These are phyloP conservation scores for Solanum verrucosum DNA, from an alignment of 257 asterid genomes.

Conservation along the genomic window DNA sequence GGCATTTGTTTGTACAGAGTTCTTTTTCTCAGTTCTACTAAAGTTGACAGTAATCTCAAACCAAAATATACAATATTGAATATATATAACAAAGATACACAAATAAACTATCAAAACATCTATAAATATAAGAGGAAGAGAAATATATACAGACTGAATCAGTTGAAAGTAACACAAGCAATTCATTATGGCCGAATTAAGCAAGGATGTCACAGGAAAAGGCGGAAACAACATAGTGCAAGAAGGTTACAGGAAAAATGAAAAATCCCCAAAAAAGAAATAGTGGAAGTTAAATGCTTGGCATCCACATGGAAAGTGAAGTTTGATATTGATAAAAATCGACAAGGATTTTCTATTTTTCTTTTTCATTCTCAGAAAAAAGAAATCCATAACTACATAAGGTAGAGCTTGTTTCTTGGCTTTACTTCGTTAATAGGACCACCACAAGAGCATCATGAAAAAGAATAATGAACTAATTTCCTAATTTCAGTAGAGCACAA, in stretches of 20 bases:
- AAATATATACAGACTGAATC: neutral
- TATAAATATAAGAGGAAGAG: neutral
- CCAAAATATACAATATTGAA: neutral
- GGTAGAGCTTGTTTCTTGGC: neutral
- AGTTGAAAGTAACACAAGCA: neutral
- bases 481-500: neutral
- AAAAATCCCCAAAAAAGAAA: neutral
- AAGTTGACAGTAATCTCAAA: neutral
- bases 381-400: neutral
- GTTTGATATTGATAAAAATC: neutral
- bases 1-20: neutral
- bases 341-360: neutral
- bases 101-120: neutral
- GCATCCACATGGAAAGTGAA: neutral
- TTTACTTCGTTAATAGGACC: neutral
- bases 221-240: neutral
- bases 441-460: neutral
- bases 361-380: neutral
- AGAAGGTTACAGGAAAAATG: neutral
- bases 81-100: neutral
- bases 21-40: neutral
- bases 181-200: neutral
- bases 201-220: neutral
- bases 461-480: neutral
- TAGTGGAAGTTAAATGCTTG: neutral